Conservation (phyloP, 352 stramenopile species). For the Phytophthora kernoviae region DNA sequence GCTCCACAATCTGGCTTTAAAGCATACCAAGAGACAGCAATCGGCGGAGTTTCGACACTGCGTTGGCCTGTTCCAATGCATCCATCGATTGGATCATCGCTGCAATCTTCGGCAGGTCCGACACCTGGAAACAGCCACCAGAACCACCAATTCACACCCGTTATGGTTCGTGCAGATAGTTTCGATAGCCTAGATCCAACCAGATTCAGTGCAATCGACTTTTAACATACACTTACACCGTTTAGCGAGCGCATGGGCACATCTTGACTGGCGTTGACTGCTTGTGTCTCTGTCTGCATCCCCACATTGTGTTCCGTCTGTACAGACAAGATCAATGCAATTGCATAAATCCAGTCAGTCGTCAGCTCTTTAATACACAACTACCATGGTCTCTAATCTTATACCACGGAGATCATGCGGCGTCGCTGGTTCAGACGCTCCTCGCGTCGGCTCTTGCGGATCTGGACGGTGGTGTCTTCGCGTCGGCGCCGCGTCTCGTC, state of each 20-base stretch:
- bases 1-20: not conserved
- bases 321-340: not conserved
- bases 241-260: constrained; percentile 32
- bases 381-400: not conserved
- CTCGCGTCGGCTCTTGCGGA: constrained; percentile 88
- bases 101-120: constrained; percentile 95
- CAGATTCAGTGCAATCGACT: too few relatives aligned
- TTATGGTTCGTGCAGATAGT: not conserved
- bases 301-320: constrained; percentile 9
- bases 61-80: constrained; percentile 91
- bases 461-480: constrained; percentile 85
- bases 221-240: constrained; percentile 39
- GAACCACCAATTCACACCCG: constrained; percentile 1
- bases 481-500: constrained; percentile 75
- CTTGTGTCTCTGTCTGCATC: constrained; percentile 9
- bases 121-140: constrained; percentile 57
- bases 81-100: constrained; percentile 95
- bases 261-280: constrained; percentile 14
- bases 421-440: constrained; percentile 86
- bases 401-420: constrained; percentile 59
- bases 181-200: too few relatives aligned
- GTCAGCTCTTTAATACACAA: not conserved
- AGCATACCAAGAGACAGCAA: constrained; percentile 95
- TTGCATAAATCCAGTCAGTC: too few relatives aligned
- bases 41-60: constrained; percentile 96